phyloP scores from a whole-genome alignment of 2,329 filamentous ascomycete species.

The Colletotrichum horii region DNA sequence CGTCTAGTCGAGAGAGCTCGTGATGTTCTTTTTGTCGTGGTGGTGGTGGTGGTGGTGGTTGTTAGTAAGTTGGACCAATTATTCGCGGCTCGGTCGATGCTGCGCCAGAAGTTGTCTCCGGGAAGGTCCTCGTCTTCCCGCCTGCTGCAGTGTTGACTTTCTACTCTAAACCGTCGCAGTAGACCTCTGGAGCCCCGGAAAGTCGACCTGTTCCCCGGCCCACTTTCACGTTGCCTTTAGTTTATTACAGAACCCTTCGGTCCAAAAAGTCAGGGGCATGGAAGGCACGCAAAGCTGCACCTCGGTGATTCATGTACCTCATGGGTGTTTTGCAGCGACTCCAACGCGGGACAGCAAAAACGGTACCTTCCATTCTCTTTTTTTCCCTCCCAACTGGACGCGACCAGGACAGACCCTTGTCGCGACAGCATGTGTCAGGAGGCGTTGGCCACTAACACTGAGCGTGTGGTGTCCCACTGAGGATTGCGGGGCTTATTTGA shows the following conservation, averaged over 20 bases:
- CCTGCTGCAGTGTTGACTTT: slow-evolving; percentile 18
- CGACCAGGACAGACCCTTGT: slow-evolving; percentile 32
- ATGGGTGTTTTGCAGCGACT: neutral
- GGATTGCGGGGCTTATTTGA: slow-evolving; percentile 14
- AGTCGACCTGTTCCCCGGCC: slow-evolving; percentile 6
- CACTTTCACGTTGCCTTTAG: slow-evolving; percentile 5
- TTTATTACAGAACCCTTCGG: neutral
- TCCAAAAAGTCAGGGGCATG: neutral
- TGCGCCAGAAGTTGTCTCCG: neutral
- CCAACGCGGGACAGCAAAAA: neutral
- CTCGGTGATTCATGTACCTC: neutral
- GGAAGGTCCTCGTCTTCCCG: neutral
- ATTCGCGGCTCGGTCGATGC: slow-evolving; percentile 2
- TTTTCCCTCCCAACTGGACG: slow-evolving; percentile 13
- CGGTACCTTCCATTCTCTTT: slow-evolving; percentile 13
- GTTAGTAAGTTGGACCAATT: neutral
- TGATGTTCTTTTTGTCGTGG: neutral
- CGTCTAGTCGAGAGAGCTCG: slow-evolving; percentile 5
- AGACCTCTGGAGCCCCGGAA: neutral
- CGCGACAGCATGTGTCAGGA: slow-evolving; percentile 38
- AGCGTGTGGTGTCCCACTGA: neutral
- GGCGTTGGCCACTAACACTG: slow-evolving; percentile 24
- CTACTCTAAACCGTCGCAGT: neutral
- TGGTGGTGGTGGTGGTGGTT: neutral
- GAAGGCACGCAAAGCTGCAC: neutral